Evolutionary conservation across 352 stramenopile species (phyloP).

Genomic region (Aphanomyces stellatus): DNA sequence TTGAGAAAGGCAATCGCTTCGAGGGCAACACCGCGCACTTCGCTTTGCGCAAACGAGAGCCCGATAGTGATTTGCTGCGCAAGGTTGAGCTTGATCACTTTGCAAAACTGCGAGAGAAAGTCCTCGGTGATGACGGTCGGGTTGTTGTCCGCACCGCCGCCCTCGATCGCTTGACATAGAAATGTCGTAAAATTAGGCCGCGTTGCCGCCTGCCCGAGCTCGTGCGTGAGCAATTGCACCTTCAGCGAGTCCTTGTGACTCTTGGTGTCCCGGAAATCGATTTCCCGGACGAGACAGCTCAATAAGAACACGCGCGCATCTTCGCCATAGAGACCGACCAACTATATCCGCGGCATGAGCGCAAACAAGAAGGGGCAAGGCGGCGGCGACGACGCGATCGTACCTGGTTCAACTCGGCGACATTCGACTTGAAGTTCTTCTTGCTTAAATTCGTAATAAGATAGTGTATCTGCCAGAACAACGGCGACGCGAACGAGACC

Average conservation of each 20-base stretch:
- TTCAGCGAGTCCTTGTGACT: conserved; percentile 83
- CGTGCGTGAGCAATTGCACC: conserved; percentile 84
- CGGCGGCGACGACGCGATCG: conserved; percentile 20
- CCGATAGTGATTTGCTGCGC: conserved; percentile 80
- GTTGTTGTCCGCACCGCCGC: conserved; percentile 2
- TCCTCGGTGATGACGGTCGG: conserved; percentile 59
- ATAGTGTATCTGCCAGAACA: conserved; percentile 93
- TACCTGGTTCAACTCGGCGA: conserved; percentile 89
- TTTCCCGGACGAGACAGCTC: conserved; percentile 86
- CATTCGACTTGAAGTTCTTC: conserved; percentile 91
- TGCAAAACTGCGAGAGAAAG: conserved; percentile 68
- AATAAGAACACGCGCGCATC: conserved; percentile 87
- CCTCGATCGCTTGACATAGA: conserved; percentile 31
- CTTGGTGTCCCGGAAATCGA: conserved; percentile 82
- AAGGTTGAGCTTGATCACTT: conserved; percentile 74
- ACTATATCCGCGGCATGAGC: too few relatives aligned
- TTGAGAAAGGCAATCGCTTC: conserved; percentile 72
- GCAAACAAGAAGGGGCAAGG: neutral
- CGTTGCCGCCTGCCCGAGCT: conserved; percentile 82
- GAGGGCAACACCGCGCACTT: conserved; percentile 42
- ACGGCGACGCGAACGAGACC: conserved; percentile 86
- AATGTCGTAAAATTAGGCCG: conserved; percentile 87
- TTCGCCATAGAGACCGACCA: conserved; percentile 87
- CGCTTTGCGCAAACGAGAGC: conserved; percentile 68
- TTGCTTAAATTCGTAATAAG: conserved; percentile 90